Percentiles rank a stretch among this genome's conserved stretches.
These are phyloP conservation scores for Paecilomyces formosus DNA, from an alignment of 2,329 filamentous ascomycete species.

Conservation along the genomic window DNA sequence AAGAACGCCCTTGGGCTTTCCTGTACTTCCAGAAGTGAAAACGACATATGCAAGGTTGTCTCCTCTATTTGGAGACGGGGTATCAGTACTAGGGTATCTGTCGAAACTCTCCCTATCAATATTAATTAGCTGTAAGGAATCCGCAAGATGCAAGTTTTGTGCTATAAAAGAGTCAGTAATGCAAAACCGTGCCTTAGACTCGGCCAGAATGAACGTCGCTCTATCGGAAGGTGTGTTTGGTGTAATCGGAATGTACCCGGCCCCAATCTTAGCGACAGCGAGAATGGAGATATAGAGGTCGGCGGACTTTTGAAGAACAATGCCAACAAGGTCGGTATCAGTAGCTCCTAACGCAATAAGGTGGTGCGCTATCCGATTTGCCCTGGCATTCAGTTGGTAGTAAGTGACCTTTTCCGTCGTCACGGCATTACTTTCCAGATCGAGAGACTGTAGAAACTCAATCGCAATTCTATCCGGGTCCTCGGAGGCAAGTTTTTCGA, in stretches of 20 bases:
- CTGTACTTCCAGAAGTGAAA: conserved; percentile 79
- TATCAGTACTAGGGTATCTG: conserved; percentile 8
- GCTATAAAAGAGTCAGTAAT: conserved; percentile 23
- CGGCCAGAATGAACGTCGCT: conserved; percentile 53
- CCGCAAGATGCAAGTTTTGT: conserved; percentile 1
- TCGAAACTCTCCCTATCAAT: conserved; percentile 7
- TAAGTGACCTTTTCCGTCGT: conserved; percentile 52
- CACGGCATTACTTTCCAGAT: conserved; percentile 18
- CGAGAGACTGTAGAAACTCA: conserved; percentile 51
- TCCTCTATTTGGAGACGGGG: conserved; percentile 10
- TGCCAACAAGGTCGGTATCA: conserved; percentile 56
- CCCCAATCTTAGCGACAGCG: conserved; percentile 65
- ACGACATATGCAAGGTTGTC: conserved; percentile 65
- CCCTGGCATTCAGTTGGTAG: conserved; percentile 51
- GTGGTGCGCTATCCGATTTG: conserved; percentile 57
- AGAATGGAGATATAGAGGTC: conserved; percentile 67
- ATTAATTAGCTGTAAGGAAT: conserved; percentile 9
- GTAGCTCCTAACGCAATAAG: conserved; percentile 43
- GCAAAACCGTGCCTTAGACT: conserved; percentile 48
- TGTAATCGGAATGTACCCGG: conserved; percentile 71
- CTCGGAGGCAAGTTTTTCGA: conserved; percentile 46
- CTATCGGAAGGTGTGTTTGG: conserved; percentile 61
- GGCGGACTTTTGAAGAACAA: conserved; percentile 70
- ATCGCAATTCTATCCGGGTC: conserved; percentile 55
- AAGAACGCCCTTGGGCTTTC: conserved; percentile 69